phyloP scores from a whole-genome alignment of 2,329 filamentous ascomycete genomes.

The Venturiaceae sp. region DNA sequence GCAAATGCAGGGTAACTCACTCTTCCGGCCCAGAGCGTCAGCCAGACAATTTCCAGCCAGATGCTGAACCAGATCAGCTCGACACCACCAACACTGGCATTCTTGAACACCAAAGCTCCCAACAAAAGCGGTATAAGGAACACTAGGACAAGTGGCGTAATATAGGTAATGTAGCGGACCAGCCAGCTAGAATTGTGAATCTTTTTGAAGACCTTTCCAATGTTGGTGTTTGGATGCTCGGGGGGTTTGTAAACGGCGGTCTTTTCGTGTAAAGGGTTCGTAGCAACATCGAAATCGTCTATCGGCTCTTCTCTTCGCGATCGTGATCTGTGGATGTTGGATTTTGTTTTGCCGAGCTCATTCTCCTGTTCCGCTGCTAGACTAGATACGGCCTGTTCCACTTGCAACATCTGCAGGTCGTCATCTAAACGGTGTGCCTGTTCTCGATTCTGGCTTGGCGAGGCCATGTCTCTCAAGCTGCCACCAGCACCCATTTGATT shows the following conservation, averaged over 20 bases:
- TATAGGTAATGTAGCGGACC: slow-evolving; percentile 63
- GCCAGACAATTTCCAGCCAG: slow-evolving; percentile 90
- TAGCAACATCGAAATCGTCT: slow-evolving; percentile 58
- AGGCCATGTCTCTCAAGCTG: slow-evolving; percentile 23
- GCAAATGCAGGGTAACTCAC: too few species aligned
- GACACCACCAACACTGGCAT: slow-evolving; percentile 63
- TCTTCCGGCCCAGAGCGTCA: slow-evolving; percentile 73
- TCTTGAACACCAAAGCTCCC: slow-evolving; percentile 48
- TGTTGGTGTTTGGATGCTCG: slow-evolving; percentile 48
- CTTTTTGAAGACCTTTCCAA: slow-evolving; percentile 56
- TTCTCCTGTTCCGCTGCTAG: slow-evolving; percentile 21
- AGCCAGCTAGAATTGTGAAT: slow-evolving; percentile 56
- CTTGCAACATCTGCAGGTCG: slow-evolving; percentile 54
- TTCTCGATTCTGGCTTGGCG: slow-evolving; percentile 49
- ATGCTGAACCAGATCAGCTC: slow-evolving; percentile 83
- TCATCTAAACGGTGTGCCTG: slow-evolving; percentile 53
- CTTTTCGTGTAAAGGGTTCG: slow-evolving; percentile 60
- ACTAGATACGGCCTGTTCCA: slow-evolving; percentile 50
- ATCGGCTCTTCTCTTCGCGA: slow-evolving; percentile 46
- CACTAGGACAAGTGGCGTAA: slow-evolving; percentile 52
- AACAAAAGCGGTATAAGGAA: slow-evolving; percentile 60
- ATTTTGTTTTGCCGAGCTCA: slow-evolving; percentile 26
- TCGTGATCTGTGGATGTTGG: slow-evolving; percentile 38
- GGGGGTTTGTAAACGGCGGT: slow-evolving; percentile 55
- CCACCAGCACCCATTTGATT: slow-evolving; percentile 19